Evolutionary conservation across 2,329 filamentous ascomycete genomes (phyloP), one percentile per base, ranked within the genome.

Genomic region (Lachnellula subtilissima): DNA sequence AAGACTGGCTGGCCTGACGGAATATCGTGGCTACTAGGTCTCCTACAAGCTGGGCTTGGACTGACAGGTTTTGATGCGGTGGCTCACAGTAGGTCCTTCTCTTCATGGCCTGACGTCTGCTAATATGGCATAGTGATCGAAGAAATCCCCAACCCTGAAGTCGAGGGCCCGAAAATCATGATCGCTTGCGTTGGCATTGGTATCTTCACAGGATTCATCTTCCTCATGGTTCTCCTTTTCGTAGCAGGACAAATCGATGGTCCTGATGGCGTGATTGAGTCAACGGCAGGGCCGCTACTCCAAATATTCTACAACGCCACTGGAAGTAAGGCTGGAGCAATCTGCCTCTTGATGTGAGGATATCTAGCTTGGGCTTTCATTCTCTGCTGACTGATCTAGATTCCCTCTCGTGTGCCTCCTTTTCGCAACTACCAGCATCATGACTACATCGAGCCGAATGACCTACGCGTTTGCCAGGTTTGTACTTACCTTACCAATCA

Each of bases 381-480:
- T 25, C 39, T 15, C 32, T 14, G 14, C 52, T 62, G 39, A 62
- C 48, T n/a, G 15, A 47, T 35, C 15, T 50, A 63, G 59, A 74
- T 86, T 87, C 53, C 84, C 84, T 0, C 71, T 87, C 1, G 64
- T 85, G 2, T 87, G 85, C 64, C 75, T 86, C 50, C 71, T 86
- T 2, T 87, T 88, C 65, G 83, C 84, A 2, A 80, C 79, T 2
- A 84, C 78, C 3, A 78, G 77, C 3, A 81, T 87, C 63, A 83
- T 87, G 82, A 86, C 84, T 0, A 87, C 85, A 0, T 82, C 78
- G 36, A 81, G 77, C 36, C 78, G 84, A 12, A 87, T 88, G 83
- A 81, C 81, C 12, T 88, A 84, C 61, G 85, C 85, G 0, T 88
- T 88, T 62, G 84, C 79, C 55, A 58, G 53, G 46, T 48, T 22